Evolutionary conservation across 139 green algal genomes (phyloP).

Genomic region (Coccomyxa sp.): DNA sequence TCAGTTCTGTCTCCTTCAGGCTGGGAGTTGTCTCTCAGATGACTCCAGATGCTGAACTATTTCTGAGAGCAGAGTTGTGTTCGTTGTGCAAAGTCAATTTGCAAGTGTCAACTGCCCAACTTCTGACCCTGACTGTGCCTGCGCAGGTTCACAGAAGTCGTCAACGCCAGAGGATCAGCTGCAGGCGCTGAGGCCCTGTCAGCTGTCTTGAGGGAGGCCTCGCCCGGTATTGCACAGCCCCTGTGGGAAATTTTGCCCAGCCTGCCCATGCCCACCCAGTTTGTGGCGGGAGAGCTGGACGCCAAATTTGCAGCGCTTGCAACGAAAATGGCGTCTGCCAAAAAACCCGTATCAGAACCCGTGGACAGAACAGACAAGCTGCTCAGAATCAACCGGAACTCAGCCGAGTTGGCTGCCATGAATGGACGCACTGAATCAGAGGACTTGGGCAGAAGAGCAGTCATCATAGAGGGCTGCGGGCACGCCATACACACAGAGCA

Average conservation of each 20-base stretch:
- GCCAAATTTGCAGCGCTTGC: slow-evolving; percentile 64
- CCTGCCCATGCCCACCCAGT: background rate
- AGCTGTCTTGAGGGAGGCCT: slow-evolving; percentile 40
- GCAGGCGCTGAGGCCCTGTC: slow-evolving; percentile 18
- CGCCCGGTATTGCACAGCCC: slow-evolving; percentile 36
- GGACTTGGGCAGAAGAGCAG: background rate
- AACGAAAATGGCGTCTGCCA: slow-evolving; percentile 21
- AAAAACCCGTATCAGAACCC: too few relatives aligned
- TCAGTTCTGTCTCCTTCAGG: too few relatives aligned
- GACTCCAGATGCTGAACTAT: too few relatives aligned
- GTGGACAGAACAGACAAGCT: too few relatives aligned
- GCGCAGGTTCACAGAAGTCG: slow-evolving; percentile 33
- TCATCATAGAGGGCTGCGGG: slow-evolving; percentile 32
- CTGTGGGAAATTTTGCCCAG: slow-evolving; percentile 10
- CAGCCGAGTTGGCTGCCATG: background rate
- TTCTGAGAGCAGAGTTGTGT: too few relatives aligned
- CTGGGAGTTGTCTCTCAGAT: too few relatives aligned
- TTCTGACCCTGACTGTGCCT: too few relatives aligned
- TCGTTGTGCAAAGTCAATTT: too few relatives aligned
- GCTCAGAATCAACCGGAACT: background rate
- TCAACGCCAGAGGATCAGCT: slow-evolving; percentile 5
- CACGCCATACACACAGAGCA: slow-evolving; percentile 68
- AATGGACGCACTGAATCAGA: background rate
- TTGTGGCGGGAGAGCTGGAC: slow-evolving; percentile 28
- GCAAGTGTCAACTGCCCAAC: too few relatives aligned